Percentiles rank a stretch among this genome's conserved stretches.
Evolutionary conservation across 2,329 filamentous ascomycete genomes (phyloP).

Genomic region (Aspergillus sclerotialis): DNA sequence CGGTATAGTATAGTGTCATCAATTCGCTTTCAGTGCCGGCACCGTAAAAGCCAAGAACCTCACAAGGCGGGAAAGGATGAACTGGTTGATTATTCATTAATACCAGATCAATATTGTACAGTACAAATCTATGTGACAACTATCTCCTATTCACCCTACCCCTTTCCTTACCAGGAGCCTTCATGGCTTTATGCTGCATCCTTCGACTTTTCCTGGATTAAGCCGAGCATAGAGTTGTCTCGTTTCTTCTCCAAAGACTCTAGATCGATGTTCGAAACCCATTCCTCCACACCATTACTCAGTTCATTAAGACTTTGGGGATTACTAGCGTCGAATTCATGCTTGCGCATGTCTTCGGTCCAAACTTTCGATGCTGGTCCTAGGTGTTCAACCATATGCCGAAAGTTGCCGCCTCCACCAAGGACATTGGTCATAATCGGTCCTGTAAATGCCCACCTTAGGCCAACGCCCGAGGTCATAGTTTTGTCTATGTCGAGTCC

Average conservation of each 20-base stretch:
- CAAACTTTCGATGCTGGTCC: conserved; percentile 9
- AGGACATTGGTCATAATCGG: conserved; percentile 12
- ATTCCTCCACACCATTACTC: conserved; percentile 4
- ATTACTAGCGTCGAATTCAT: conserved; percentile 5
- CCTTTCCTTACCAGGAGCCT: too few relatives aligned
- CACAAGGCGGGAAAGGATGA: too few relatives aligned
- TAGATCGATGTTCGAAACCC: conserved; percentile 3
- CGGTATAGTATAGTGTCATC: too few relatives aligned
- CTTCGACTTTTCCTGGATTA: too few relatives aligned
- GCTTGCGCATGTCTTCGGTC: conserved; percentile 9
- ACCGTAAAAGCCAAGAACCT: too few relatives aligned
- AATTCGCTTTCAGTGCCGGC: too few relatives aligned
- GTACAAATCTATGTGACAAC: too few relatives aligned
- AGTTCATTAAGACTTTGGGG: neutral
- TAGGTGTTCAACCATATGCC: conserved; percentile 11
- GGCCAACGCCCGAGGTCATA: conserved; percentile 9
- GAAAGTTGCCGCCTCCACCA: conserved; percentile 8
- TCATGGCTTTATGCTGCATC: too few relatives aligned
- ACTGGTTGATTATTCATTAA: too few relatives aligned
- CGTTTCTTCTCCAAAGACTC: conserved; percentile 3
- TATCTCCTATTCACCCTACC: too few relatives aligned
- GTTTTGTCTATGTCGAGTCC: conserved; percentile 7
- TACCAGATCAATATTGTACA: too few relatives aligned
- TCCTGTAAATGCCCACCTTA: conserved; percentile 11
- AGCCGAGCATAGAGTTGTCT: neutral